Base-by-base conservation (phyloP, 495 filamentous ascomycete genomes). In the Penicillium macrosclerotiorum region DNA sequence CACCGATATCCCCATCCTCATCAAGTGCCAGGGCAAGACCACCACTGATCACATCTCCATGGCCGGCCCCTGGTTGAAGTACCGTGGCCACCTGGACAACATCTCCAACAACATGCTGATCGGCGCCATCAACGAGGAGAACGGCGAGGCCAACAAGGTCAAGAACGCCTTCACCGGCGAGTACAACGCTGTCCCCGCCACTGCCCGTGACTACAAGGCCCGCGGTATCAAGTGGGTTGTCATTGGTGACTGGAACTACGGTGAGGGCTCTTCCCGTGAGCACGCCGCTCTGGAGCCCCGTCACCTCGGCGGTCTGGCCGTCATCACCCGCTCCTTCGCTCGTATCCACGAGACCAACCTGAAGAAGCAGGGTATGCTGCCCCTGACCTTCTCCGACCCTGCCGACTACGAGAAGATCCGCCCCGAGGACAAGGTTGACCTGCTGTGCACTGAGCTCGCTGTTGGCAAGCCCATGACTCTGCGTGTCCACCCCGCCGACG, bases 51-150 rank as follows among this genome's bases (percentile, higher is more conserved):
- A 97, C 78, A 98, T 98, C 73, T 97, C 94, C 48, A 97, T 78
- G 77, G 93, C 93, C 63, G 93, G 93, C 53, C 93, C 93, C 35
- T 98, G 93, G 93, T 81, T 98, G 71, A 98, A 98, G 80, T 98
- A 98, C 83, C 90, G 94, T 81, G 93, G 93, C 37, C 93, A 98
- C 69, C 80, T 98, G 65, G 94, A 98, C 80, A 98, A 98, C 81
- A 97, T 98, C 78, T 97, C 94, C 63, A 97, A 97, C 84, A 98
- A 98, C 82, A 96, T 97, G 91, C 74, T 98, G 70, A 97, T 98
- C 60, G 94, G 94, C 76, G 93, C 93, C 52, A 87, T 89, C 76
- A 98, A 97, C 74, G 78, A 81, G 49, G 92, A 85, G 55, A 98
- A 97, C 72, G 90, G 86, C 45, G 88, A 98, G 79, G 93, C 92